Percentiles rank a stretch among this genome's conserved stretches.
Evolutionary conservation across 2,329 filamentous ascomycete species (phyloP).

Genomic region (Colletotrichum agaves): DNA sequence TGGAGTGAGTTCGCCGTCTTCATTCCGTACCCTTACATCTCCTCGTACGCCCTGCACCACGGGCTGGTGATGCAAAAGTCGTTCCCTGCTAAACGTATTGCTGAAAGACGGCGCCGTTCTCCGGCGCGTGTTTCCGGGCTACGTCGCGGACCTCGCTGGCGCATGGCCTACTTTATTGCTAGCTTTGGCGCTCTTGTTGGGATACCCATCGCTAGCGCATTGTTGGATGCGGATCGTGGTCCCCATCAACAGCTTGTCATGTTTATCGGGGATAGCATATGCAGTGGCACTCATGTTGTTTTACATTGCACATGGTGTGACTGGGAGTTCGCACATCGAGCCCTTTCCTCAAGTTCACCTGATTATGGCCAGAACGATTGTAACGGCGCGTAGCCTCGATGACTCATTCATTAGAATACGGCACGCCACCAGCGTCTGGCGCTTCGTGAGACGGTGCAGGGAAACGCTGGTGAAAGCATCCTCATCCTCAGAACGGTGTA

Average conservation of each 20-base stretch:
- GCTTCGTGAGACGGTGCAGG: background rate
- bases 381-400: too few relatives aligned
- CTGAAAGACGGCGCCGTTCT: background rate
- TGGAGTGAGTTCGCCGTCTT: slow-evolving; percentile 1
- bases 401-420: too few relatives aligned
- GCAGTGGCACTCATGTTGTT: too few relatives aligned
- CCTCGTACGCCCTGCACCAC: background rate
- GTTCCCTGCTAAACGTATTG: background rate
- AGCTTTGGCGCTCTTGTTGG: background rate
- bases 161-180: background rate
- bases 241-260: background rate
- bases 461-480: background rate
- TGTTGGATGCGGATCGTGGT: background rate
- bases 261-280: background rate
- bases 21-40: background rate
- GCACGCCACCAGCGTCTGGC: background rate
- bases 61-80: background rate
- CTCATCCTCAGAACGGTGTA: background rate
- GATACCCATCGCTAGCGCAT: background rate
- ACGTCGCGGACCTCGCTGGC: too few relatives aligned
- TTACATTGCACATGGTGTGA: too few relatives aligned
- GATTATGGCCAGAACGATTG: too few relatives aligned
- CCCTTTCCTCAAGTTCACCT: background rate
- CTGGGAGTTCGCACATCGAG: too few relatives aligned
- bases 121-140: background rate